These are phyloP conservation scores for Tuber magnatum DNA, from an alignment of 495 filamentous ascomycete species.

Conservation along the genomic window DNA sequence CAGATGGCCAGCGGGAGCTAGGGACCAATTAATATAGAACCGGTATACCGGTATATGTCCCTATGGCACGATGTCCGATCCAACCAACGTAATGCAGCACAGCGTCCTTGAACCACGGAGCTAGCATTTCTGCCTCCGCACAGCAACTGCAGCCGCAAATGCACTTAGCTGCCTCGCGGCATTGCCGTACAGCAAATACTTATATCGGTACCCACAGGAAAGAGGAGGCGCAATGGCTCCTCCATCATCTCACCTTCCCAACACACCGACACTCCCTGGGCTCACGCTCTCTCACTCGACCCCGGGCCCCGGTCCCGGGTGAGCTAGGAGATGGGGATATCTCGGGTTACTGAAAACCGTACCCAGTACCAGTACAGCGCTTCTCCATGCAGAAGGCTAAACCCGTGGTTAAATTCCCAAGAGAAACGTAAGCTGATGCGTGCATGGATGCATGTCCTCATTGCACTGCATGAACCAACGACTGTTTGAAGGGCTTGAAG, in stretches of 20 bases:
- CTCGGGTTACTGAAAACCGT: background rate
- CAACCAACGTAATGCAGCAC: background rate
- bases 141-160: background rate
- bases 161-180: too few relatives aligned
- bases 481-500: background rate
- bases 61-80: background rate
- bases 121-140: background rate
- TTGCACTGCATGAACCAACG: background rate
- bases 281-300: background rate
- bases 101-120: background rate
- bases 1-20: background rate
- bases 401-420: background rate
- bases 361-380: background rate
- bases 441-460: background rate
- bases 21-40: background rate
- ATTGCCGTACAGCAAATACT: background rate
- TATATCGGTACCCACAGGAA: background rate
- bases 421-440: background rate
- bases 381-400: background rate
- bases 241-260: background rate
- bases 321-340: background rate
- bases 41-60: background rate
- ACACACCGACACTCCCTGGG: background rate
- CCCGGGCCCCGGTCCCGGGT: too few relatives aligned
- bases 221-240: background rate